phyloP scores from a whole-genome alignment of 2,329 filamentous ascomycete genomes.

The Phialophora macrospora region DNA sequence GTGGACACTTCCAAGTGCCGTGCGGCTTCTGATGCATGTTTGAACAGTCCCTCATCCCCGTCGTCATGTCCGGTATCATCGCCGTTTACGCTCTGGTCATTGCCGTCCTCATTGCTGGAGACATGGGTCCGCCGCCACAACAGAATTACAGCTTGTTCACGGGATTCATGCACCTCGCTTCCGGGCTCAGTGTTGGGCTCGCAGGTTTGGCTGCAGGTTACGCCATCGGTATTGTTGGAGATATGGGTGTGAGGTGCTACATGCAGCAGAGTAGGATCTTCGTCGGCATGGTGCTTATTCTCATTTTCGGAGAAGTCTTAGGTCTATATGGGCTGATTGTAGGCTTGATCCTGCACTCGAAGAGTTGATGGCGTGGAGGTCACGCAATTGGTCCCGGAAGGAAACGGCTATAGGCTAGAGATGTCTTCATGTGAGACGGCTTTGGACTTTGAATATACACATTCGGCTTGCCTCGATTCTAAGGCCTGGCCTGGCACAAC shows the following conservation, averaged over 20 bases:
- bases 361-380: conserved; percentile 58
- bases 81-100: conserved; percentile 98
- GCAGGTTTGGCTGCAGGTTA: conserved; percentile 94
- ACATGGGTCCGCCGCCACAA: conserved; percentile 73
- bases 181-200: conserved; percentile 87
- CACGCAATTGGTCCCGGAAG: neutral
- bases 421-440: neutral
- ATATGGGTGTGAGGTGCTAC: conserved; percentile 88
- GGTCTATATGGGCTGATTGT: conserved; percentile 97
- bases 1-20: neutral
- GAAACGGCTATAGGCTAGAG: neutral
- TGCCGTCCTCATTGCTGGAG: conserved; percentile 90
- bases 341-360: conserved; percentile 89
- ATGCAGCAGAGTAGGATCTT: conserved; percentile 97
- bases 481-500: neutral
- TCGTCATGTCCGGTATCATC: conserved; percentile 97
- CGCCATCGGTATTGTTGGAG: conserved; percentile 93
- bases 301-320: conserved; percentile 97
- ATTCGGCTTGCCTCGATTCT: neutral
- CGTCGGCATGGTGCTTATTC: conserved; percentile 96
- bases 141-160: conserved; percentile 82
- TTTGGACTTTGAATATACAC: neutral
- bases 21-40: conserved; percentile 7
- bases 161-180: conserved; percentile 91
- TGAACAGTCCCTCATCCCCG: conserved; percentile 55